A percentile compares a stretch with the other conserved stretches of the same genome.
Evolutionary conservation across 345 rosid genomes (phyloP).

Genomic region (Carallia brachiata): DNA sequence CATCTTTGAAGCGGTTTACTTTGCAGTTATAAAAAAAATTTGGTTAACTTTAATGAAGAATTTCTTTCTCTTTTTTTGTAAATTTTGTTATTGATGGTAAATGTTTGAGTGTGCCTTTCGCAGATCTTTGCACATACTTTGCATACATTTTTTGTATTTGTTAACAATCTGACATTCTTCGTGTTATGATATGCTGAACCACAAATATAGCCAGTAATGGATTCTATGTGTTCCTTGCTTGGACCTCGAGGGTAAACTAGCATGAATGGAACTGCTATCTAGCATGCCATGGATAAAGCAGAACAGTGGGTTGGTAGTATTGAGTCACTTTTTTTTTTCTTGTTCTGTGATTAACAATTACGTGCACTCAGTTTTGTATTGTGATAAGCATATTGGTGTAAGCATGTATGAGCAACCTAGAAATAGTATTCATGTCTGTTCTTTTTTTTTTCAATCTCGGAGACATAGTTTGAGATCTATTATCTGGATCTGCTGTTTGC

Average conservation of each 20-base stretch:
- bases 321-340: not conserved
- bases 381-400: not conserved
- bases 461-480: not conserved
- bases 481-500: not conserved
- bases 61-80: too few species aligned
- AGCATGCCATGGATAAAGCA: constrained; percentile 96
- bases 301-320: constrained; percentile 84
- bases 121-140: too few species aligned
- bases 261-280: constrained; percentile 73
- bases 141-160: not conserved
- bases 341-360: not conserved
- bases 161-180: constrained; percentile 7
- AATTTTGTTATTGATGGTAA: too few species aligned
- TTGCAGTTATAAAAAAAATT: too few species aligned
- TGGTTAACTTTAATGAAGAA: too few species aligned
- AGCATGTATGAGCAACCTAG: not conserved
- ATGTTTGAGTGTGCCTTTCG: too few species aligned
- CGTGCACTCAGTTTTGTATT: not conserved
- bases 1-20: too few species aligned
- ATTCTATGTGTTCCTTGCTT: constrained; percentile 91
- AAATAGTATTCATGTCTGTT: too few species aligned
- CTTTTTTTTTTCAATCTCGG: not conserved
- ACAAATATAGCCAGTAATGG: constrained; percentile 64
- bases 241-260: constrained; percentile 56
- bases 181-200: constrained; percentile 46